A percentile compares a stretch with the other conserved stretches of the same genome.
phyloP scores from a whole-genome alignment of 768 basidiomycete species.

The Ephemerocybe angulata region DNA sequence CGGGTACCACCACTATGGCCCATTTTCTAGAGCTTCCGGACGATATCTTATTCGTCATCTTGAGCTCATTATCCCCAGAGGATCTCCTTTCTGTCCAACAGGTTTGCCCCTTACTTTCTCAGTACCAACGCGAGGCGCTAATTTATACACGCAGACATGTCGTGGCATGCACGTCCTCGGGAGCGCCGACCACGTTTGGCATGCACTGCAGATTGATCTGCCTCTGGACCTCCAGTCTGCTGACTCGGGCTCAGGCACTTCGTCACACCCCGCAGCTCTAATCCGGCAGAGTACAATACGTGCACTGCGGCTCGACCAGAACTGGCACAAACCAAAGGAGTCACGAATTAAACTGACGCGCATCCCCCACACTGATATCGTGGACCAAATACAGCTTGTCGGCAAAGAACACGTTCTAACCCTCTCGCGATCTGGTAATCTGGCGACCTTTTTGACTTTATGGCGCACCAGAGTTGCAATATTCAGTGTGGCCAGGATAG shows the following conservation, averaged over 20 bases:
- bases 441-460: constrained; percentile 6
- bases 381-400: constrained; percentile 43
- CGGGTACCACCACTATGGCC: constrained; percentile 2
- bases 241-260: no score
- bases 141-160: constrained; percentile 46
- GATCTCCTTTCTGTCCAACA: constrained; percentile 47
- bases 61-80: constrained; percentile 18
- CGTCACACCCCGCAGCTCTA: constrained; percentile 27
- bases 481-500: constrained; percentile 4
- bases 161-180: constrained; percentile 50
- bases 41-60: constrained; percentile 8
- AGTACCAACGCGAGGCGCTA: neutral
- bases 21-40: constrained; percentile 6
- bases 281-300: constrained; percentile 35
- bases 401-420: constrained; percentile 42
- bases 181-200: constrained; percentile 51
- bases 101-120: constrained; percentile 22
- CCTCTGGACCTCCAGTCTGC: constrained; percentile 38
- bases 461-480: constrained; percentile 1
- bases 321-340: constrained; percentile 43
- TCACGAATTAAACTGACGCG: constrained; percentile 32
- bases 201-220: constrained; percentile 41
- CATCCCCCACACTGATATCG: constrained; percentile 38
- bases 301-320: constrained; percentile 47
- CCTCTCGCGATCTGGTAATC: constrained; percentile 21